phyloP scores from a whole-genome alignment of 345 rosid genomes.

The Eutrema yunnanense region DNA sequence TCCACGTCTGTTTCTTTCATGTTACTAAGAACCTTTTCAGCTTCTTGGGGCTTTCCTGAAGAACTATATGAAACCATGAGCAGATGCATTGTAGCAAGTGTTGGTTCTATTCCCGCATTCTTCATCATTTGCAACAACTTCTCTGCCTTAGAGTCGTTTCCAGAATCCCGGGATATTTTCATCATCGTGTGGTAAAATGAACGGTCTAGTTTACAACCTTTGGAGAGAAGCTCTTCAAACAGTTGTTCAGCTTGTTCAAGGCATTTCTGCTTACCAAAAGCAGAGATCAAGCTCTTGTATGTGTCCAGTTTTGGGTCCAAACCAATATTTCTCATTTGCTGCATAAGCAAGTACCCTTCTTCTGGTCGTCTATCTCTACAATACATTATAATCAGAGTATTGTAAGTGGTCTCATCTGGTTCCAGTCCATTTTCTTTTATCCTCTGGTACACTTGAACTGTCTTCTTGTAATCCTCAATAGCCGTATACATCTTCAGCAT shows the following conservation, averaged over 20 bases:
- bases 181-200: constrained; percentile 90
- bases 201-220: constrained; percentile 73
- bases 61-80: constrained; percentile 90
- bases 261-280: constrained; percentile 69
- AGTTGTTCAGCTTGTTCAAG: constrained; percentile 73
- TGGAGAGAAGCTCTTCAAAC: constrained; percentile 58
- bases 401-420: constrained; percentile 86
- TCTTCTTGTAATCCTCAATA: constrained; percentile 70
- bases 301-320: constrained; percentile 81
- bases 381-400: constrained; percentile 76
- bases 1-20: constrained; percentile 58
- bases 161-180: constrained; percentile 75
- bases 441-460: constrained; percentile 62
- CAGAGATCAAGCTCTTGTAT: constrained; percentile 89
- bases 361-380: constrained; percentile 85
- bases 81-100: constrained; percentile 87
- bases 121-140: constrained; percentile 62
- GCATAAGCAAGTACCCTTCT: constrained; percentile 71
- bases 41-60: constrained; percentile 82
- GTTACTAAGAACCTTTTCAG: constrained; percentile 69
- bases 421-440: constrained; percentile 59
- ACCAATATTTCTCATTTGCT: constrained; percentile 64
- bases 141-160: constrained; percentile 73
- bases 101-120: constrained; percentile 75
- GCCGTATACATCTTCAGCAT: constrained; percentile 75